phyloP scores from a whole-genome alignment of 1,284 basidiomycete species.

The Ganoderma resinaceum region DNA sequence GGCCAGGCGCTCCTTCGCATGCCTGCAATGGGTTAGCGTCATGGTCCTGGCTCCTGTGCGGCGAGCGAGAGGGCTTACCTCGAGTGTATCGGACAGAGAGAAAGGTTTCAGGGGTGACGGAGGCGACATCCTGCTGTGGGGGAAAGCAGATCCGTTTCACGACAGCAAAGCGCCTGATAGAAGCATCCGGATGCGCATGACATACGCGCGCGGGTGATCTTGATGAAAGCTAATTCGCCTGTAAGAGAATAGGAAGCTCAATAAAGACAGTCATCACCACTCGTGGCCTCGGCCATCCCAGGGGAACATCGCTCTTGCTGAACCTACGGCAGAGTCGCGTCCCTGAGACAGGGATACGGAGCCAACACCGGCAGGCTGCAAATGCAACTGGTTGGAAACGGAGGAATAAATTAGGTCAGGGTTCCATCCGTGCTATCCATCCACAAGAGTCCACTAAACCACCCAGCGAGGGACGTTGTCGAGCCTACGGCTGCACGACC shows the following conservation, averaged over 20 bases:
- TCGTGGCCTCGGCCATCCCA: neutral
- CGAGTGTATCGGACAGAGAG: neutral
- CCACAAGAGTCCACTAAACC: neutral
- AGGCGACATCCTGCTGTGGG: neutral
- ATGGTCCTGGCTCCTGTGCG: neutral
- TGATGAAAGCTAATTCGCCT: neutral
- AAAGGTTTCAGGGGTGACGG: neutral
- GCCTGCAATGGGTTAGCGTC: slow-evolving; percentile 9
- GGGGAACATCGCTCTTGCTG: neutral
- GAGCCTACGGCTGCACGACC: neutral
- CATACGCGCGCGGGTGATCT: neutral
- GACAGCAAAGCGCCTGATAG: neutral
- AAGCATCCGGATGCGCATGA: too few relatives aligned
- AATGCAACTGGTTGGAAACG: neutral
- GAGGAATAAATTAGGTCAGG: neutral
- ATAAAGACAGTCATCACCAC: too few relatives aligned
- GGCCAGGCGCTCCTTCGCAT: slow-evolving; percentile 14
- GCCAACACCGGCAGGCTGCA: neutral
- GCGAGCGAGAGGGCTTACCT: neutral
- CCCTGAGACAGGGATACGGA: neutral
- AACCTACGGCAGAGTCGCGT: neutral
- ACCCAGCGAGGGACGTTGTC: neutral
- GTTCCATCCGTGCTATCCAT: neutral
- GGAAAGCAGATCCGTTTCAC: neutral
- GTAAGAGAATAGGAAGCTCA: too few relatives aligned